Percentiles rank a stretch among this genome's conserved stretches.
phyloP scores from a whole-genome alignment of 2,329 filamentous ascomycete genomes.

The Xylariaceae sp. region DNA sequence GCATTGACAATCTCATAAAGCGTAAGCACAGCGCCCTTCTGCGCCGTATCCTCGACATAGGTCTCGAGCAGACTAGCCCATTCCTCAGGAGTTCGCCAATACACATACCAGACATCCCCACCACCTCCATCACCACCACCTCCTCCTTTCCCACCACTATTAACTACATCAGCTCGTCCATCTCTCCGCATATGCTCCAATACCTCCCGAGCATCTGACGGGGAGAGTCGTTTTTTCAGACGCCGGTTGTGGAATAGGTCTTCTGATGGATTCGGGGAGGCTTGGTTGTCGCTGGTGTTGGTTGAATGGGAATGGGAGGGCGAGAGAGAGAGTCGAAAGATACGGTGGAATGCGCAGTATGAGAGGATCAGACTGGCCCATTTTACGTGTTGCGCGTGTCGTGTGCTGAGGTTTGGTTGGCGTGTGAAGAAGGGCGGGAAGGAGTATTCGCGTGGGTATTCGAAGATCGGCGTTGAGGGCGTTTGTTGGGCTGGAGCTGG shows the following conservation, averaged over 20 bases:
- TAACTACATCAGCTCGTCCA: conserved; percentile 64
- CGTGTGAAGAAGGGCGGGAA: conserved; percentile 85
- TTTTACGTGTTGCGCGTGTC: conserved; percentile 71
- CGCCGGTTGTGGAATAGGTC: conserved; percentile 55
- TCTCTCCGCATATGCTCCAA: conserved; percentile 57
- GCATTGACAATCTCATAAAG: conserved; percentile 88
- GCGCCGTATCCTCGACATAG: conserved; percentile 84
- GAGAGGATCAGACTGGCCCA: conserved; percentile 83
- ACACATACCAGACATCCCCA: conserved; percentile 65
- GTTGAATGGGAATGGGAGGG: no score
- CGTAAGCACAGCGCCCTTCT: conserved; percentile 85
- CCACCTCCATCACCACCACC: conserved; percentile 33
- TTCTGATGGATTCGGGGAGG: conserved; percentile 31
- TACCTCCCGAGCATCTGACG: conserved; percentile 53
- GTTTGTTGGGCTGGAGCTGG: conserved; percentile 2
- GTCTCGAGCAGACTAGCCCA: conserved; percentile 76
- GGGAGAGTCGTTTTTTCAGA: conserved; percentile 48
- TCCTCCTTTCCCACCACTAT: conserved; percentile 12
- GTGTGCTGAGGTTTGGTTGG: conserved; percentile 70
- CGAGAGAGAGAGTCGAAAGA: conserved; percentile 62
- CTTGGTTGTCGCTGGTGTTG: no score
- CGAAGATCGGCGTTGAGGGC: neutral
- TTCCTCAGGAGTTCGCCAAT: conserved; percentile 83
- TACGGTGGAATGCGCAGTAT: conserved; percentile 74
- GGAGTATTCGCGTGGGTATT: conserved; percentile 54